A percentile compares a stretch with the other conserved stretches of the same genome.
Evolutionary conservation across 208 protist species (phyloP).

Genomic region (Trypanosoma cruzi): DNA sequence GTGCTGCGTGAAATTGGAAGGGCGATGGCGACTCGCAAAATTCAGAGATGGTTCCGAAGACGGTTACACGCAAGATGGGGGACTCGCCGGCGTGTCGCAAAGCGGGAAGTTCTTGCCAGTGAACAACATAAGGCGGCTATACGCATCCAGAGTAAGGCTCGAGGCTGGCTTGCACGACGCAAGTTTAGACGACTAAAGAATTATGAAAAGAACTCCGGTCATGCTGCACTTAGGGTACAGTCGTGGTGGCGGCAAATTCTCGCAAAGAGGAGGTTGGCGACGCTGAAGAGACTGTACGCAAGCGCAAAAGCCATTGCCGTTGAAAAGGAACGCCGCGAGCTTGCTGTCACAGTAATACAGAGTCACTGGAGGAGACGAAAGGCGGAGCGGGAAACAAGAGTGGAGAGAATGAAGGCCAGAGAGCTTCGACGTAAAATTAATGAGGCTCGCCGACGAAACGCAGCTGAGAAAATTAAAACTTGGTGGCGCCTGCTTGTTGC

Average conservation of each 20-base stretch:
- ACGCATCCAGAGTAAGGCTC: constrained; percentile 66
- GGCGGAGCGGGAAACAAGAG: constrained; percentile 26
- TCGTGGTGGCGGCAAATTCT: constrained; percentile 49
- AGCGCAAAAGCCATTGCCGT: constrained; percentile 14
- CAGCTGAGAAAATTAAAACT: constrained; percentile 34
- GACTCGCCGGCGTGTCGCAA: not conserved
- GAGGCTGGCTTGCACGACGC: constrained; percentile 65
- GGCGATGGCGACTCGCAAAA: constrained; percentile 46
- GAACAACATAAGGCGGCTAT: constrained; percentile 49
- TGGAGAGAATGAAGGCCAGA: constrained; percentile 19
- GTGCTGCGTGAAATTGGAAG: constrained; percentile 43
- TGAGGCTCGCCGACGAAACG: constrained; percentile 22
- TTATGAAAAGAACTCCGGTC: constrained; percentile 35
- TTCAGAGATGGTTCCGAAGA: constrained; percentile 45
- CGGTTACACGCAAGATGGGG: constrained; percentile 38
- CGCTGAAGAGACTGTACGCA: constrained; percentile 27
- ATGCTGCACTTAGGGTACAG: constrained; percentile 49
- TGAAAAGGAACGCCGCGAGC: constrained; percentile 34
- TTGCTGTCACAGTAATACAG: constrained; percentile 67
- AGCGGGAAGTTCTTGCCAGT: constrained; percentile 17
- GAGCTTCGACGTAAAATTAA: constrained; percentile 22
- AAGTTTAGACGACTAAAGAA: constrained; percentile 13
- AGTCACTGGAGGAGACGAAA: constrained; percentile 52
- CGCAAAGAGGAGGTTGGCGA: constrained; percentile 29
- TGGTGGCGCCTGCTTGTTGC: constrained; percentile 39